Evolutionary conservation across 2,329 filamentous ascomycete genomes (phyloP), one percentile per base, ranked within the genome.

Genomic region (Fusarium ramigenum): DNA sequence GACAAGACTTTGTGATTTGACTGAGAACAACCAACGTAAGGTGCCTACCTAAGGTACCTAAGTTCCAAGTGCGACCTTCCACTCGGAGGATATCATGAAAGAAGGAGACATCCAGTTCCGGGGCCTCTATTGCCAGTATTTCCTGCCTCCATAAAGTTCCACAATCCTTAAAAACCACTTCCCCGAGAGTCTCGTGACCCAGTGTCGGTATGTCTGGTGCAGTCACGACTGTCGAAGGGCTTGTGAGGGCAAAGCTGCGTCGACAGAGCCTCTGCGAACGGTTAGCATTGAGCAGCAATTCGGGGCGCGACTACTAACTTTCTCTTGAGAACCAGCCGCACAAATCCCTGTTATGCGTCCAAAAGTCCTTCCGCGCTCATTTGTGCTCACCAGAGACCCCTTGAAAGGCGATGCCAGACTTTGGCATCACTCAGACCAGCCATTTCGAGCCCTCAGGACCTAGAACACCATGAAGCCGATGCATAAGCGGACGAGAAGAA

Each of bases 261-360:
- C 5, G 6, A 18, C 1, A 12, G 15, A 49, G 4, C 0, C 15
- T 4, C 46, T 49, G 21, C 6, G 14, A 32, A 32, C 7, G 9
- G 30, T 50, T 4, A 34, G 30, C 30, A 14, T 6, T 9, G 16
- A 2, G 19, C 37, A 10, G 18, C 1, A 30, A 7, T 3, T 21
- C 18, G 12, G 4, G 11, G 2, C 6, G 10, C 4, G n/a, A n/a
- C 0, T 18, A 16, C 36, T 32, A 14, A 54, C 25, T 1, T 40
- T 16, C 1, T 28, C n/a, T 10, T 0, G 9, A 37, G 4, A n/a
- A 5, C 3, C 0, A 14, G 16, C 0, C 0, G 7, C 3, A 0
- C 0, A 6, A 0, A 7, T 15, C 18, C n/a, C 7, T 15, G 3
- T 11, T 8, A 25, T 9, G 5, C 5, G n/a, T 4, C n/a, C 49